These are phyloP conservation scores for Leccinum fibrillosum DNA, from an alignment of 768 basidiomycete species.

Conservation along the genomic window DNA sequence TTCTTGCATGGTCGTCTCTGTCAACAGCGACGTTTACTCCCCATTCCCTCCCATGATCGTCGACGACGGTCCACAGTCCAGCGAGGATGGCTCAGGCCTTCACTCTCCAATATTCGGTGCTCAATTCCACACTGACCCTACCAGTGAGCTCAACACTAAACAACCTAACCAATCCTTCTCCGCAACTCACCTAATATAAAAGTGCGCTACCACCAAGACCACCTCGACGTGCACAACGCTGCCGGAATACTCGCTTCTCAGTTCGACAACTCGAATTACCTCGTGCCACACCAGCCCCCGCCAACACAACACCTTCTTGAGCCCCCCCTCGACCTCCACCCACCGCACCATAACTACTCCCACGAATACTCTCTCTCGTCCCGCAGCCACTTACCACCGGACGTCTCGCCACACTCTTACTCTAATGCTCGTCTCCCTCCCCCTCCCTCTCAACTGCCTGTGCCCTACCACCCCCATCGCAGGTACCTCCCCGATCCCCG, in stretches of 20 bases:
- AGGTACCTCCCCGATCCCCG: constrained; percentile 35
- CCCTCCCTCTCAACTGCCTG: constrained; percentile 23
- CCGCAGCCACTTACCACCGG: constrained; percentile 47
- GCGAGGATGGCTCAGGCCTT: constrained; percentile 73
- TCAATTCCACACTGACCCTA: constrained; percentile 45
- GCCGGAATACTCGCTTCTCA: constrained; percentile 47
- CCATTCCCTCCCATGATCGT: constrained; percentile 53
- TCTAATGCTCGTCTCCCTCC: constrained; percentile 42
- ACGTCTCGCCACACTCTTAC: constrained; percentile 40
- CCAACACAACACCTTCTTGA: constrained; percentile 43
- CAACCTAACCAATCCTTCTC: constrained; percentile 46
- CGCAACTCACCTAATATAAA: constrained; percentile 51
- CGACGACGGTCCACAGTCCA: constrained; percentile 69
- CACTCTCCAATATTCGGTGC: constrained; percentile 67
- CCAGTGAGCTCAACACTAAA: constrained; percentile 32
- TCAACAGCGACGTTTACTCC: constrained; percentile 53
- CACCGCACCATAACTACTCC: constrained; percentile 35
- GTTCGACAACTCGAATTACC: constrained; percentile 44
- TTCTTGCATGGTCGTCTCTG: constrained; percentile 54
- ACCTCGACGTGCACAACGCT: constrained; percentile 45
- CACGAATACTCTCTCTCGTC: constrained; percentile 40
- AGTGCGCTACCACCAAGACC: constrained; percentile 62
- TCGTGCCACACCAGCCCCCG: constrained; percentile 20
- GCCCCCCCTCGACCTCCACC: constrained; percentile 40
- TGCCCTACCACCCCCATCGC: constrained; percentile 27